A percentile compares a stretch with the other conserved stretches of the same genome.
These are phyloP conservation scores for Bipolaris victoriae DNA, from an alignment of 2,329 filamentous ascomycete species.

Conservation along the genomic window DNA sequence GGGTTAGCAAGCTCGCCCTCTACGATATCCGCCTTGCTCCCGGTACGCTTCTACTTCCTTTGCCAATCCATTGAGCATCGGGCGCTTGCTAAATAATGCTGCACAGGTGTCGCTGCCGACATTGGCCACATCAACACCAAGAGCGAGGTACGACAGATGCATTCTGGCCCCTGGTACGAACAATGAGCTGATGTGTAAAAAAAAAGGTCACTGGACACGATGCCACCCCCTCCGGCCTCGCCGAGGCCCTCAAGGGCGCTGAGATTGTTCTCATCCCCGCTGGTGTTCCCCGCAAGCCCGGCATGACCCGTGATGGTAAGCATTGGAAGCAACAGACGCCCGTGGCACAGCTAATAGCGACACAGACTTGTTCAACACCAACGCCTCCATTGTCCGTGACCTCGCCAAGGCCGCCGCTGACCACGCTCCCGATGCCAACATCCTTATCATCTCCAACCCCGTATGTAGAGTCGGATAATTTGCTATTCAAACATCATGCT, in stretches of 20 bases:
- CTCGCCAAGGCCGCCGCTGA: constrained; percentile 94
- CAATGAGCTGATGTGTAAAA: constrained; percentile 28
- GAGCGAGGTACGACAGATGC: constrained; percentile 65
- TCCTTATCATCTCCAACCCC: constrained; percentile 98
- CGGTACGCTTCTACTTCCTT: constrained; percentile 64
- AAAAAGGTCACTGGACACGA: constrained; percentile 83
- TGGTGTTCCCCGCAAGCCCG: constrained; percentile 97
- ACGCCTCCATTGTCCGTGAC: constrained; percentile 98
- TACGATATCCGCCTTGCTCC: constrained; percentile 97
- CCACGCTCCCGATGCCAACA: constrained; percentile 86
- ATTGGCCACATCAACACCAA: constrained; percentile 99
- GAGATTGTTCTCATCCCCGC: constrained; percentile 98
- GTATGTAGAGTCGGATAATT: constrained; percentile 53
- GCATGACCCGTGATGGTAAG: constrained; percentile 94
- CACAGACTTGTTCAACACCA: constrained; percentile 98
- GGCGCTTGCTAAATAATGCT: constrained; percentile 26
- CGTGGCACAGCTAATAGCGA: constrained; percentile 18
- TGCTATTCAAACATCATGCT: background rate
- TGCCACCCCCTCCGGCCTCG: constrained; percentile 75
- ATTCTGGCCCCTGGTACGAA: background rate
- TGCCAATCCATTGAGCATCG: background rate
- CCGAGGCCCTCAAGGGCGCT: constrained; percentile 79
- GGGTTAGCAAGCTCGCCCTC: constrained; percentile 90
- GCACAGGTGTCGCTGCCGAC: constrained; percentile 91
- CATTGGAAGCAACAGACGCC: constrained; percentile 1